Base-by-base conservation (phyloP, 2,329 filamentous ascomycete species). In the Exophiala sideris region DNA sequence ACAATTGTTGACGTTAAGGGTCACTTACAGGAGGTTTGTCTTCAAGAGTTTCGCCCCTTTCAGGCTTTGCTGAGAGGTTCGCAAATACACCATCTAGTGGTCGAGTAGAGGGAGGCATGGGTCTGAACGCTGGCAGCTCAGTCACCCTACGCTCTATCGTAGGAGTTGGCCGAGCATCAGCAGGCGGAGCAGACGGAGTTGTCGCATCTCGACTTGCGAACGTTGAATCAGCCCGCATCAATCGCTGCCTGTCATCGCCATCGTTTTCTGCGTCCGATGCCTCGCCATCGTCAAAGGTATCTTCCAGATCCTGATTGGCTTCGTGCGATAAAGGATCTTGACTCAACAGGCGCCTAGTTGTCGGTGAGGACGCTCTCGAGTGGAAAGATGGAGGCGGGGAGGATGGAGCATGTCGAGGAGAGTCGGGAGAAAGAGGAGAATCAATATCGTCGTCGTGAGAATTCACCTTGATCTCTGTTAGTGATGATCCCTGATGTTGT, bases 71-170 rank as follows among this genome's bases (percentile, higher is more conserved):
- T 62, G 84, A 90, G 62, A 99, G 73, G 69, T 99, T 99, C 50
- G 92, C 94, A 74, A 96, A 99, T 21, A 99, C 94, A 57, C 94
- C 94, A 71, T 97, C 94, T 46, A 89, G 91, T n/a, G 85, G 82
- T 56, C 64, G 59, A 38, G 71, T 69, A 34, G 71, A 70, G 3
- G 72, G 62, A 12, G 70, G 70, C 52, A 59, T 60, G 11, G 61
- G 60, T 39, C 59, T 44, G 53, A 81, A 83, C 2, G 71, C 72
- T 1, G 82, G 81, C 40, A 84, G 68, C 59, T 81, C 73, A 8
- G 81, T 83, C 7, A 77, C 73, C 56, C 76, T 68, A 58, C 80
- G 70, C 59, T 75, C 70, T 21, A 79, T 67, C 14, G 54, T 61
- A 14, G 65, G 55, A 10, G 46, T 46, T 10, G 51, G 50, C 6